Conservation (phyloP, 73 alveolate species). For the Stentor roeselii region DNA sequence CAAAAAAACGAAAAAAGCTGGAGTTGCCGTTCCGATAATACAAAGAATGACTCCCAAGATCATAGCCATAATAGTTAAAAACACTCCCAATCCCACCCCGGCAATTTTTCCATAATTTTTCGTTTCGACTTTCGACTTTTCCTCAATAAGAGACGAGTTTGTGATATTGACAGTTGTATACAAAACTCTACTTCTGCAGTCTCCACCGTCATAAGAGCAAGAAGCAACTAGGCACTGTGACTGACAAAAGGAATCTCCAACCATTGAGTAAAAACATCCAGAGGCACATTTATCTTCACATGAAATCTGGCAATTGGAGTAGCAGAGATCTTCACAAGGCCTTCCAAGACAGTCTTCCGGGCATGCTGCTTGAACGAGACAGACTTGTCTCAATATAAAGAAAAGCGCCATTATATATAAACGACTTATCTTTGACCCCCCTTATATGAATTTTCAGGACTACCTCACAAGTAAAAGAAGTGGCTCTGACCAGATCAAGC, state of each 20-base stretch:
- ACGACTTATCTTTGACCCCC: neutral
- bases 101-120: conserved; percentile 22
- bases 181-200: neutral
- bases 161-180: neutral
- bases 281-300: neutral
- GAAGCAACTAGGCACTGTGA: neutral
- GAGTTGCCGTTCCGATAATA: conserved; percentile 24
- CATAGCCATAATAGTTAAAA: conserved; percentile 6
- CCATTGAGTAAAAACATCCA: neutral
- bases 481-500: neutral
- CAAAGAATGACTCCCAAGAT: neutral
- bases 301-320: neutral
- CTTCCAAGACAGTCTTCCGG: neutral
- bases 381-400: too few relatives aligned
- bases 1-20: neutral
- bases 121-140: neutral
- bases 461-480: neutral
- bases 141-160: neutral
- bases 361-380: neutral
- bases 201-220: conserved; percentile 5
- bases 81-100: conserved; percentile 16
- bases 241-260: neutral
- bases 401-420: neutral
- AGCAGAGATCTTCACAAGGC: neutral
- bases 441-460: neutral